Evolutionary conservation across 129 eudicot species (phyloP), one percentile per base, ranked within the genome.

Genomic region (Mikania micrantha): DNA sequence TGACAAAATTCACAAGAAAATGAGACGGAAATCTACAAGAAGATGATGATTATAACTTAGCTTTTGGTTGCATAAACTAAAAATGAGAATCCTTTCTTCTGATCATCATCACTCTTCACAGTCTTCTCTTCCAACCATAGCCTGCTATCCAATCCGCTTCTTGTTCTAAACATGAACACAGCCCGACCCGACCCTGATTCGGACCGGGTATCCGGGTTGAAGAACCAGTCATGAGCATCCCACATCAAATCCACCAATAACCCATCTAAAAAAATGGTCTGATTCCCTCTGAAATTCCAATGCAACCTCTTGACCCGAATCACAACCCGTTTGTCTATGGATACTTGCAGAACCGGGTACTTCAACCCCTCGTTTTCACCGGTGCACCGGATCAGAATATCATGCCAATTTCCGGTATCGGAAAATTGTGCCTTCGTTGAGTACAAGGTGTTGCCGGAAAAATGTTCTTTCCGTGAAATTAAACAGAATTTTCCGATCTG

Each of bases 181-280:
- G 91, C 96, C 17, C 21, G 77, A 49, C 54, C 79, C 98, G 79
- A 38, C 60, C 64, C 80, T 52, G 79, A 61, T 0, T 88, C 96
- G 3, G 87, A 27, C 0, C 90, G 95, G 0, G 88, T 31, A 0
- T 68, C 88, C 3, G 84, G 76, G 39, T 77, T 68, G 28, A 75
- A 79, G 40, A 93, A 89, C 98, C 98, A 93, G 28, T 86, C 95
- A 78, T 93, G 92, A 65, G 89, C 98, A 82, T 93, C 96, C 98
- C 98, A 93, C 91, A 93, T 82, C 47, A 93, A 71, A 81, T 93
- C 99, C 63, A 93, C 84, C 66, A 93, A 69, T 74, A 93, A 75
- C 3, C 99, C 99, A 67, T 93, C 99, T 10, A 93, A 45, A 74
- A 93, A 93, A 7, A 93, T 83, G 2, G 92, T 86, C 69, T 93